Base-by-base conservation (phyloP, 495 filamentous ascomycete genomes). In the Extremus antarcticus region DNA sequence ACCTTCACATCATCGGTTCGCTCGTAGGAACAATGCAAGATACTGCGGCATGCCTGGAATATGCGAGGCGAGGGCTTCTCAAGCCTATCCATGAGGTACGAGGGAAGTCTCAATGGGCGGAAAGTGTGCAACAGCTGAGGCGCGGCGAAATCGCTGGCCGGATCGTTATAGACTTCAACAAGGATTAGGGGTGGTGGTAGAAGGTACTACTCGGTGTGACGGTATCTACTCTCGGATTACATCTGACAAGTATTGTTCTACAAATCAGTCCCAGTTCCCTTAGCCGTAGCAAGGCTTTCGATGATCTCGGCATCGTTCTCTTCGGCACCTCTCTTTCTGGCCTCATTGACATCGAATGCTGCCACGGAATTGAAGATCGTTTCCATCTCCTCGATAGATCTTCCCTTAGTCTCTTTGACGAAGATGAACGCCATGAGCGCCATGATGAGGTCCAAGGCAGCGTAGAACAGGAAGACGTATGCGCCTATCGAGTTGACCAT, bases 91-190 rank as follows among this genome's bases (percentile, higher is more conserved):
- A 46, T 35, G 68, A 71, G 48, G 65, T 70, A 19, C 57, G 61
- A 41, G 54, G 54, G 0, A 63, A 69, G 38, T 47, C 50, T 4
- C 32, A 59, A 51, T 47, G 69, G 52, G 63, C 66, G 17, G 65
- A 71, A 49, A 66, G 64, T 17, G 61, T 71, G 22, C 55, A 69
- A 51, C 63, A 67, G 54, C 54, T 71, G 54, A 49, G 56, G 15
- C 60, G 66, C 25, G 68, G 75, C 7, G 63, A 76, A 54, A 71
- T 78, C 3, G 73, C 76, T 1, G 75, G 76, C 1, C 60, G 76
- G 11, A 68, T 76, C 38, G 76, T 78, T 20, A 65, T 77, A 47
- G 71, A 77, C 55, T 77, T 78, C 55, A 75, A 78, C 25, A 29
- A 57, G 47, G 54, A 57, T 20, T 57, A 50, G 54, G 50, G 17